These are phyloP conservation scores for Leersia perrieri DNA, from an alignment of 176 grass and related monocot species.

Conservation along the genomic window DNA sequence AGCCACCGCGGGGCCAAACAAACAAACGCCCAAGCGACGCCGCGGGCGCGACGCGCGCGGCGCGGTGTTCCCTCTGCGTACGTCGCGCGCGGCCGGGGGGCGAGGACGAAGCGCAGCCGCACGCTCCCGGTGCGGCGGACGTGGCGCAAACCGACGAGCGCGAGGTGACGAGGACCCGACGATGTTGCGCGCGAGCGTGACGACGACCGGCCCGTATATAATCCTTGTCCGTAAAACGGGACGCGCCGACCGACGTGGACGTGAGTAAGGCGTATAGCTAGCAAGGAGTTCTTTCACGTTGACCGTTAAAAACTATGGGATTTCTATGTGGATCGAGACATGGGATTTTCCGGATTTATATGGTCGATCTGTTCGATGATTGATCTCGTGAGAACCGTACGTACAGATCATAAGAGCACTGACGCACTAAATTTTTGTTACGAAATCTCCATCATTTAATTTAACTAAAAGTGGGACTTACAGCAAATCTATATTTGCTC, in stretches of 20 bases:
- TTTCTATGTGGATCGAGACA: too few species aligned
- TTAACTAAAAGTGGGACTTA: too few species aligned
- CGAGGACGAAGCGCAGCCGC: constrained; percentile 32
- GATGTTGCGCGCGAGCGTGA: neutral
- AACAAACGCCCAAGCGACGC: neutral
- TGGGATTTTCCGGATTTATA: too few species aligned
- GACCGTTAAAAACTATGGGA: neutral
- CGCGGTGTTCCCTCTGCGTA: neutral
- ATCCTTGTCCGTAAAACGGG: neutral
- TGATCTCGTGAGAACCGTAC: too few species aligned
- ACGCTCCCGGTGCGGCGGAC: constrained; percentile 15
- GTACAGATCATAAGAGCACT: too few species aligned
- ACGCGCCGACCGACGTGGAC: neutral
- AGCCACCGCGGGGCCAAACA: neutral
- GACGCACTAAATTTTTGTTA: too few species aligned
- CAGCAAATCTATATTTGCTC: too few species aligned
- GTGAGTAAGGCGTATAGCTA: neutral
- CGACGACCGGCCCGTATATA: neutral
- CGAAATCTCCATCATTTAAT: too few species aligned
- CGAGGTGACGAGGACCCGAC: neutral
- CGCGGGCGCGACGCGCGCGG: neutral
- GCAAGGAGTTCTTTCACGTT: neutral
- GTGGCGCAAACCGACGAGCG: neutral
- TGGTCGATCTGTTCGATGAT: too few species aligned
- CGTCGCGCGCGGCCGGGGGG: neutral